phyloP scores from a whole-genome alignment of 129 eudicot genomes.

The Centella asiatica region DNA sequence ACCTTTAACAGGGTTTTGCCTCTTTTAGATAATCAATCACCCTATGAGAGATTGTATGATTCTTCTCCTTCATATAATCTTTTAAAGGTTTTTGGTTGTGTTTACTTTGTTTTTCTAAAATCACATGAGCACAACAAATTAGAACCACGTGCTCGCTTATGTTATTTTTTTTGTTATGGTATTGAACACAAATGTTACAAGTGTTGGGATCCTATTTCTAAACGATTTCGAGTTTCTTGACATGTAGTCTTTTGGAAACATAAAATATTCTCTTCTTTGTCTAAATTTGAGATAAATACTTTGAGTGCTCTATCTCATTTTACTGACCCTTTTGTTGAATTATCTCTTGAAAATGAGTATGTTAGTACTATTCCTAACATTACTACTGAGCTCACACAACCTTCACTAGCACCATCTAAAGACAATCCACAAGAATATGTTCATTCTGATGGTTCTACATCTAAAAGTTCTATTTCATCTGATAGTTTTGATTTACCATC shows the following conservation, averaged over 20 bases:
- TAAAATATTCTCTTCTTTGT: background rate
- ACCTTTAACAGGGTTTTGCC: background rate
- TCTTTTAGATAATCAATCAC: no score
- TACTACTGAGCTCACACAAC: background rate
- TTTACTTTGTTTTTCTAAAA: background rate
- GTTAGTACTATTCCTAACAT: background rate
- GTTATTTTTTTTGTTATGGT: background rate
- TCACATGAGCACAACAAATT: background rate
- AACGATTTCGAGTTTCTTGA: background rate
- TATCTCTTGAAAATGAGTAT: background rate
- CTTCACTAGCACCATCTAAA: background rate
- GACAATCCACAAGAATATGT: background rate
- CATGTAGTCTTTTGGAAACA: background rate
- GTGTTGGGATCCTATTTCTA: background rate
- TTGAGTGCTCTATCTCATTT: background rate
- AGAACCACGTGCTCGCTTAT: background rate
- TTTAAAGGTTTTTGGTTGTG: slow-evolving; percentile 1
- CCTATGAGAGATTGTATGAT: background rate
- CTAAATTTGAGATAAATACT: background rate
- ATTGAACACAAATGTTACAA: background rate
- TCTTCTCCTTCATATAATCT: background rate
- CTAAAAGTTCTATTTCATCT: background rate
- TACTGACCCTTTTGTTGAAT: background rate
- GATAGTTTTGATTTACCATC: background rate
- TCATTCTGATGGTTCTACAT: no score